Evolutionary conservation across 2,329 filamentous ascomycete species (phyloP), one percentile per base, ranked within the genome.

Genomic region (Apiospora malaysiana): DNA sequence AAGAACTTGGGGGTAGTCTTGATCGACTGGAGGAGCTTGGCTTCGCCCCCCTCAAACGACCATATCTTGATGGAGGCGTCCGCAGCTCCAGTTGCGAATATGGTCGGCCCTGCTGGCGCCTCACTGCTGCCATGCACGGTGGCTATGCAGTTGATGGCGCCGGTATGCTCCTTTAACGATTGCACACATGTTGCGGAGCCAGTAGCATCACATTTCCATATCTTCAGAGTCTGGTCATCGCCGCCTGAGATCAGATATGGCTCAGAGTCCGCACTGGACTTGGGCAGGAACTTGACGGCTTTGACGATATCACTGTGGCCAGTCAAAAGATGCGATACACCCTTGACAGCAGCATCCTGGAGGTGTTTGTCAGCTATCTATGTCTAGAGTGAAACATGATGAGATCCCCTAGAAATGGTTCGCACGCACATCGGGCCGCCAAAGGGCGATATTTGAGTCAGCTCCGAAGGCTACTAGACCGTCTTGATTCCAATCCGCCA

Each of bases 381-480:
- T 37, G 32, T 21, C 32, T 8, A 21, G 21, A 37, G 23, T 21
- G 18, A 49, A 49, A 4, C 5, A 25, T 25, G 9, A 25, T 0
- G 23, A 23, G 6, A 37, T 51, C 21, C n/a, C n/a, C n/a, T 2
- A n/a, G 12, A 4, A n/a, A 2, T 68, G 21, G 2, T 23, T 32
- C 18, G 25, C n/a, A 83, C 90, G 82, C 86, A 95, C 93, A 79
- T 87, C 82, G 70, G 94, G 94, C 79, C 90, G 86, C 96, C 96
- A 99, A 51, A 98, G 79, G 59, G 94, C 95, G 76, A 99, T 88
- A 82, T 96, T 96, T 76, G 91, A 91, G 81, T 97, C 94, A 10
- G 95, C 92, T 43, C 96, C 96, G 83, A 94, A 99, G 42, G 94
- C 96, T 69, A 99, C 85, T 63, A 94, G 80, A 12, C 92, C 93